These are phyloP conservation scores for Aspergillus viridinutans DNA, from an alignment of 2,329 filamentous ascomycete species.

Conservation along the genomic window DNA sequence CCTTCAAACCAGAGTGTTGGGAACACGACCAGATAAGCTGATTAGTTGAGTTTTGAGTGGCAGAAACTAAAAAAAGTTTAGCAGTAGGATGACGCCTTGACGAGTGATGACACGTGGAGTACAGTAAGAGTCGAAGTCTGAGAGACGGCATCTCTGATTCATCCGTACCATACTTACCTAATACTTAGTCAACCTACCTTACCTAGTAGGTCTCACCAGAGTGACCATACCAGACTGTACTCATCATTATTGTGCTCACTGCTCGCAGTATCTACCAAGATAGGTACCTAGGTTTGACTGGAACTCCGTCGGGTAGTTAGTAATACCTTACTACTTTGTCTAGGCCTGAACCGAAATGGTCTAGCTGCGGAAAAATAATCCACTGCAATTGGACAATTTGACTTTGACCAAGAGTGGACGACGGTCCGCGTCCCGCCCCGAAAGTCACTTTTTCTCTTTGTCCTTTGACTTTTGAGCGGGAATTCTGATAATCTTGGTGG, in stretches of 20 bases:
- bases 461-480: background rate
- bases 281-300: background rate
- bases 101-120: no score
- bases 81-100: no score
- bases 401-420: conserved; percentile 14
- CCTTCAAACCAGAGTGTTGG: conserved; percentile 20
- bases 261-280: conserved; percentile 1
- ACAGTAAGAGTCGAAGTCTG: no score
- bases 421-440: conserved; percentile 22
- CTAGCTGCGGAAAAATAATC: background rate
- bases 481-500: background rate
- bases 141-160: no score
- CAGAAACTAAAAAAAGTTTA: no score
- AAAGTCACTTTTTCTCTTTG: conserved; percentile 14
- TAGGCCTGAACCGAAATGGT: background rate
- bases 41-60: background rate
- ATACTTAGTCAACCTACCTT: no score
- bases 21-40: conserved; percentile 4
- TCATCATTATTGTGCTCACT: background rate
- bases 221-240: no score
- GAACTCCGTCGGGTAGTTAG: background rate
- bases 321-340: no score
- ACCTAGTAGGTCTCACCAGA: no score
- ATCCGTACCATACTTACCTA: no score
- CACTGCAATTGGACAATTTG: background rate